Base-by-base conservation (phyloP, 768 basidiomycete species). In the Leucosporidium scottii region DNA sequence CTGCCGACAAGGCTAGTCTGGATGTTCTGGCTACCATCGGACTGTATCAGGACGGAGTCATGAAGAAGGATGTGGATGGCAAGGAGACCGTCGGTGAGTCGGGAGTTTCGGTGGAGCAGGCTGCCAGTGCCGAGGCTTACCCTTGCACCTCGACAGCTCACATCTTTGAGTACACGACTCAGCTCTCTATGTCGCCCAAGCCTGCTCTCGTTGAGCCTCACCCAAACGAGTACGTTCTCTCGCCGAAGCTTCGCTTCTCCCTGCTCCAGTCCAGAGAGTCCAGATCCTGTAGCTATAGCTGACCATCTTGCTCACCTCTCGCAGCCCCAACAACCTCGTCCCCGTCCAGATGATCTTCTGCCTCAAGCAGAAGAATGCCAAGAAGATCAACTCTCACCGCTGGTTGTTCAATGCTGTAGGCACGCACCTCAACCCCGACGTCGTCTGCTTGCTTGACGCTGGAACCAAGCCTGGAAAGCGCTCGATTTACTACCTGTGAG, bases 151-250 rank as follows among this genome's bases (percentile, higher is more conserved):
- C 39, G 17, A 87, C 91, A 49, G 94, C 89, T 21, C 93, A 97
- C 76, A 91, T 98, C 68, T 98, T 97, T 75, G 93, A 96, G 85
- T 99, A 97, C 78, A 98, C 94, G 2, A 97, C 93, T 0, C 92
- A 96, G 77, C 83, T 99, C 27, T 94, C 92, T 0, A 87, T 99
- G 72, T 93, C 94, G 73, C 81, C 91, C 2, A 87, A 87, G 3
- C 93, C 93, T 0, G 89, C 91, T 75, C 83, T 97, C 48, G 88
- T 97, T 58, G 85, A 93, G 30, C 94, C 96, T 49, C 89, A 91
- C 75, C 83, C 85, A 18, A 88, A 90, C 47, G 91, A 96, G 57
- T 56, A 30, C 27, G 30, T 30, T 25, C 53, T 54, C 53, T n/a
- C 23, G n/a, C 25, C 25, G 23, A 20, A 25, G 12, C 25, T 5